Evolutionary conservation across 306 rosid genomes (phyloP), one percentile per base, ranked within the genome.

Genomic region (Trichosanthes cucumerina): DNA sequence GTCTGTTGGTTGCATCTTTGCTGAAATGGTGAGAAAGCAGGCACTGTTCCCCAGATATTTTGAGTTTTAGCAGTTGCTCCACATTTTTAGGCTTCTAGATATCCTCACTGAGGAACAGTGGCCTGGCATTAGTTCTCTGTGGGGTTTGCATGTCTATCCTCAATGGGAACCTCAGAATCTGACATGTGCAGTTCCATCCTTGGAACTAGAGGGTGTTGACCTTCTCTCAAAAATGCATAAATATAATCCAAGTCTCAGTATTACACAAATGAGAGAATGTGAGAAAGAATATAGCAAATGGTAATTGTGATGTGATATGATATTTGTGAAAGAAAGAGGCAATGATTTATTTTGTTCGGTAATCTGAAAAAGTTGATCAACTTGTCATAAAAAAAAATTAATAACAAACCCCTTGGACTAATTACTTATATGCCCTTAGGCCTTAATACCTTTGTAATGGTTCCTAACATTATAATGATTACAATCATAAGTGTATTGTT

Each of bases 1-100:
- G 98, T 95, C 97, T 8, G 98, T 92, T 43, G 98, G 98, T 7
- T 95, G 98, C 82, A 95, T 95, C 21, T 95, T 95, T 15, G 98
- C 97, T 28, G 98, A 95, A 80, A 95, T 95, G 98, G 96, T 77
- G 9, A 83, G 97, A 79, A 88, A 96, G 81, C 97, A 92, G 77
- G 97, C 97, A 24, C 64, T 95, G 47, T 95, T 95, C 81, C 96
- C 97, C 0, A 97, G 97, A 33, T 97, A 95, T 84, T 95, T 97
- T 21, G 99, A 95, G 81, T 95, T 92, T 81, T 97, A 89, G 78
- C 97, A 95, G 78, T 85, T 95, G 85, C 92, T 95, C 39, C 89
- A 91, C 84, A 95, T 95, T 79, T 95, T 95, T 87, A 95, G 97
- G 96, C 79, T 92, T 76, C 79, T 95, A 77, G 98, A 97, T 33